phyloP scores from a whole-genome alignment of 805 yeast species.

The Candida awuae region DNA sequence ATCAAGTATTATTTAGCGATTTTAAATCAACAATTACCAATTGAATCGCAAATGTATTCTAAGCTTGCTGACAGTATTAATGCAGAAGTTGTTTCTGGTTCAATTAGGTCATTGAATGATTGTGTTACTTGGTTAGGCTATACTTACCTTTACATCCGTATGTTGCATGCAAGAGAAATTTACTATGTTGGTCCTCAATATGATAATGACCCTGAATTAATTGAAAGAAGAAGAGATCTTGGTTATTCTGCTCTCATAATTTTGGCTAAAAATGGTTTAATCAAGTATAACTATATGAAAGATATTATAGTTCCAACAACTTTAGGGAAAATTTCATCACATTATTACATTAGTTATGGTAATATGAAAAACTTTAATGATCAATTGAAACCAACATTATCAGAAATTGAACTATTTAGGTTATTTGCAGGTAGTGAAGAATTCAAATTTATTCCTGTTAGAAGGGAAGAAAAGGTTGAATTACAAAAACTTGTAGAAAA shows the following conservation, averaged over 20 bases:
- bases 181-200: slow-evolving; percentile 71
- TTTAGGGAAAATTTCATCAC: slow-evolving; percentile 77
- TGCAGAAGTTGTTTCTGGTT: slow-evolving; percentile 79
- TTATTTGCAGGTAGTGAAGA: slow-evolving; percentile 79
- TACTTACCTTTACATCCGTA: slow-evolving; percentile 72
- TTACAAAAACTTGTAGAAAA: slow-evolving; percentile 56
- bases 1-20: slow-evolving; percentile 83
- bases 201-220: slow-evolving; percentile 40
- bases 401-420: slow-evolving; percentile 67
- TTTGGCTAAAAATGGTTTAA: slow-evolving; percentile 49
- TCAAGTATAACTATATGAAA: slow-evolving; percentile 44
- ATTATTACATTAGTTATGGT: slow-evolving; percentile 69
- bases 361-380: slow-evolving; percentile 64
- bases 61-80: slow-evolving; percentile 67
- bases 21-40: slow-evolving; percentile 85
- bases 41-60: slow-evolving; percentile 77
- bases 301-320: slow-evolving; percentile 53
- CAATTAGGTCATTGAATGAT: slow-evolving; percentile 49
- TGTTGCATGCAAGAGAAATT: slow-evolving; percentile 61
- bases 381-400: slow-evolving; percentile 54
- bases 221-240: slow-evolving; percentile 54
- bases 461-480: slow-evolving; percentile 81
- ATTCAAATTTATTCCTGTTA: slow-evolving; percentile 71
- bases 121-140: slow-evolving; percentile 76
- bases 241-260: slow-evolving; percentile 66